Conservation (phyloP, 2,329 filamentous ascomycete genomes). For the Penicillium rolfsii region DNA sequence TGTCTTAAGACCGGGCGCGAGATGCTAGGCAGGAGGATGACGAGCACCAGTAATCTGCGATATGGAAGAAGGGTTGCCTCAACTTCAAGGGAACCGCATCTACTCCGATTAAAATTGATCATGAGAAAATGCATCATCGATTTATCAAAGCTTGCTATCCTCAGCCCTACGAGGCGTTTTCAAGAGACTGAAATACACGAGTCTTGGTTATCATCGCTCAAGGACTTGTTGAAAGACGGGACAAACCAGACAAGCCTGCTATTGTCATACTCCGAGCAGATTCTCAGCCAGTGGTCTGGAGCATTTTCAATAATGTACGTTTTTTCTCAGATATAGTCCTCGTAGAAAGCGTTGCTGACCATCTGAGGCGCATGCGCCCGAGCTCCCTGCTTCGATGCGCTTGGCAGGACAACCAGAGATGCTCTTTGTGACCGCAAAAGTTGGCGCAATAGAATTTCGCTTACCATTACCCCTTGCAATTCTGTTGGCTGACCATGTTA, state of each 20-base stretch:
- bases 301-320: background rate
- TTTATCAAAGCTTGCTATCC: background rate
- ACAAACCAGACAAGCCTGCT: slow-evolving; percentile 56
- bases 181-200: background rate
- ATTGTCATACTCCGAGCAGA: background rate
- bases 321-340: background rate
- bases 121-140: background rate
- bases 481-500: slow-evolving; percentile 75
- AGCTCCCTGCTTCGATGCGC: slow-evolving; percentile 72
- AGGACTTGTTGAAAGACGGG: slow-evolving; percentile 57
- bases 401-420: slow-evolving; percentile 68
- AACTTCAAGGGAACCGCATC: background rate
- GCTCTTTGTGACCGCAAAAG: slow-evolving; percentile 72
- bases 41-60: background rate
- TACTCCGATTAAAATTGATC: background rate
- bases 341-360: slow-evolving; percentile 34
- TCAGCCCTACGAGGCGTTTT: slow-evolving; percentile 1
- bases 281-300: background rate
- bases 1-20: background rate
- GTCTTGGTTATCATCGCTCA: background rate
- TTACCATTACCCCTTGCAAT: slow-evolving; percentile 69
- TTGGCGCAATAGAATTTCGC: slow-evolving; percentile 72
- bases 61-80: background rate
- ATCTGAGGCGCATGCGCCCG: slow-evolving; percentile 61
- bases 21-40: background rate